A percentile compares a stretch with the other conserved stretches of the same genome.
Conservation (phyloP, 208 protist species). For the Trichomonas tenax region DNA sequence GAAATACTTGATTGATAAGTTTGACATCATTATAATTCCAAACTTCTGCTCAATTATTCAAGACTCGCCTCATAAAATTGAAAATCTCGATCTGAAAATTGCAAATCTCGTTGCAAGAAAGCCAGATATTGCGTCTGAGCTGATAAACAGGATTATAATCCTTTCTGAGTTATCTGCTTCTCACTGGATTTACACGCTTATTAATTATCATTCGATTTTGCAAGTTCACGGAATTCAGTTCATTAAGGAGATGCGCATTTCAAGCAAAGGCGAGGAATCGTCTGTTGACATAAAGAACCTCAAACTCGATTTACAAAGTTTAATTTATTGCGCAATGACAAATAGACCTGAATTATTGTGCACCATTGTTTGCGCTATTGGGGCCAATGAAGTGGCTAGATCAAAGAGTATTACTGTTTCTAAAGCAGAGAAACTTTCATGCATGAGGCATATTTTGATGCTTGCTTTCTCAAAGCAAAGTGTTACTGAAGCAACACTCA, state of each 20-base stretch:
- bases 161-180: background rate
- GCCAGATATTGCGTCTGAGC: background rate
- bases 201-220: background rate
- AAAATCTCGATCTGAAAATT: background rate
- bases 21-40: background rate
- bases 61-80: background rate
- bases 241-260: background rate
- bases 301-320: background rate
- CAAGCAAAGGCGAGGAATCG: background rate
- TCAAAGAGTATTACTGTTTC: background rate
- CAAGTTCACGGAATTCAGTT: background rate
- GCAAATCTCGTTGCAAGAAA: background rate
- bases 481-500: background rate
- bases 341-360: background rate
- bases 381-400: background rate
- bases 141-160: background rate
- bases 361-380: background rate
- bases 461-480: background rate
- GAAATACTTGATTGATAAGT: background rate
- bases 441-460: background rate
- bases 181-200: background rate
- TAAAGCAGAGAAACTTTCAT: background rate
- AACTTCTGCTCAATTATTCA: background rate
- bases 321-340: background rate
- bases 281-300: background rate